Percentiles rank a stretch among this genome's conserved stretches.
phyloP scores from a whole-genome alignment of 2,329 filamentous ascomycete species.

The Periconia sp. region DNA sequence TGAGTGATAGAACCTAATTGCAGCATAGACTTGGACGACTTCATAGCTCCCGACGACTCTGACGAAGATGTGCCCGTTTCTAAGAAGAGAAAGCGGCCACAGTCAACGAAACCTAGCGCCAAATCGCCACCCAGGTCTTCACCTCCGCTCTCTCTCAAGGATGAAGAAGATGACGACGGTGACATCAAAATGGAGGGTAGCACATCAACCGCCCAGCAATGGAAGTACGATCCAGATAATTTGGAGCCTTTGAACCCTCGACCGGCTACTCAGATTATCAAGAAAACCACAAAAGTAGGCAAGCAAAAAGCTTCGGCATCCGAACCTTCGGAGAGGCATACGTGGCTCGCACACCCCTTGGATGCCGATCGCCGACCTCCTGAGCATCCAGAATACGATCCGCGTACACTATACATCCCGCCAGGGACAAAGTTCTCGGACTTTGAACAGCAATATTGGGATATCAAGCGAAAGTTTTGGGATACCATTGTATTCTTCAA shows the following conservation, averaged over 20 bases:
- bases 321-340: conserved; percentile 82
- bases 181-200: conserved; percentile 57
- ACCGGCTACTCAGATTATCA: conserved; percentile 32
- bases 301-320: conserved; percentile 72
- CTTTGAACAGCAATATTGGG: conserved; percentile 99
- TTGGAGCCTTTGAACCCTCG: conserved; percentile 54
- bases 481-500: conserved; percentile 99
- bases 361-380: conserved; percentile 82
- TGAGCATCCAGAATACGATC: conserved; percentile 86
- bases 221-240: conserved; percentile 71
- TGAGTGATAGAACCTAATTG: no score
- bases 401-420: conserved; percentile 86
- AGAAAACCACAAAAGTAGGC: conserved; percentile 33
- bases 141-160: conserved; percentile 36
- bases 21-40: conserved; percentile 74
- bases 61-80: conserved; percentile 65
- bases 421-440: conserved; percentile 85
- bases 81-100: conserved; percentile 69
- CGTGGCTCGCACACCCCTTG: conserved; percentile 83
- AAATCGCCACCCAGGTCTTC: conserved; percentile 52
- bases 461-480: conserved; percentile 97
- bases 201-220: conserved; percentile 77
- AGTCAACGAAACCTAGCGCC: conserved; percentile 64
- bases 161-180: conserved; percentile 51
- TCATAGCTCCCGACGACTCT: conserved; percentile 83